phyloP scores from a whole-genome alignment of 108 stramenopile species.

The Nitzschia sp. region DNA sequence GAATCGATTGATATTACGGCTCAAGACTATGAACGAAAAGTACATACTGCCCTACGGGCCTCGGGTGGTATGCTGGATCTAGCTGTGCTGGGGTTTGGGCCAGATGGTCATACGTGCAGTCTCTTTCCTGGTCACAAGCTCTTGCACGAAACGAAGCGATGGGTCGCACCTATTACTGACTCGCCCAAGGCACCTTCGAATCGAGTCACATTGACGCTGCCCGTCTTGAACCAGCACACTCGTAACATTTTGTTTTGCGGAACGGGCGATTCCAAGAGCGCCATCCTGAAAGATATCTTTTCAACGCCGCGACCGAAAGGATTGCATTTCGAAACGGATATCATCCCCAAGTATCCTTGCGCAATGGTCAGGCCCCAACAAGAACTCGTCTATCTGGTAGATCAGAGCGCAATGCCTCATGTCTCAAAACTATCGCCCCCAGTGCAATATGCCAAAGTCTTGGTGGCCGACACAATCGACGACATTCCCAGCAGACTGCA shows the following conservation, averaged over 20 bases:
- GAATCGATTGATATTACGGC: conserved; percentile 24
- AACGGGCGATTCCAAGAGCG: conserved; percentile 68
- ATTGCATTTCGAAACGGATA: conserved; percentile 25
- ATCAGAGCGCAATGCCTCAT: background rate
- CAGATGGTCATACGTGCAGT: conserved; percentile 96
- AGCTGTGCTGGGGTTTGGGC: conserved; percentile 93
- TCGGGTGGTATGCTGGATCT: conserved; percentile 68
- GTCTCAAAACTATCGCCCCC: background rate
- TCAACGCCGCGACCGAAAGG: background rate
- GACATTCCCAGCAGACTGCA: conserved; percentile 7
- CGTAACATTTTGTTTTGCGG: conserved; percentile 80
- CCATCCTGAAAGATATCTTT: conserved; percentile 63
- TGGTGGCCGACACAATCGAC: conserved; percentile 18
- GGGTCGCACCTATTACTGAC: conserved; percentile 87
- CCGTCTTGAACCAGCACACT: conserved; percentile 72
- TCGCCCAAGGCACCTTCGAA: conserved; percentile 94
- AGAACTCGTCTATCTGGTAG: background rate
- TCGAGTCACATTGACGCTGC: conserved; percentile 92
- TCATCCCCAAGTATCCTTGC: conserved; percentile 64
- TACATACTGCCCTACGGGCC: background rate
- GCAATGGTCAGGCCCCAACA: conserved; percentile 62
- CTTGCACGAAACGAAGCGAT: conserved; percentile 53
- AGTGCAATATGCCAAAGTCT: background rate
- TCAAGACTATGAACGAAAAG: conserved; percentile 5
- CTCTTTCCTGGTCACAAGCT: conserved; percentile 91